These are phyloP conservation scores for Gossypium turneri DNA, from an alignment of 345 rosid species.

Conservation along the genomic window DNA sequence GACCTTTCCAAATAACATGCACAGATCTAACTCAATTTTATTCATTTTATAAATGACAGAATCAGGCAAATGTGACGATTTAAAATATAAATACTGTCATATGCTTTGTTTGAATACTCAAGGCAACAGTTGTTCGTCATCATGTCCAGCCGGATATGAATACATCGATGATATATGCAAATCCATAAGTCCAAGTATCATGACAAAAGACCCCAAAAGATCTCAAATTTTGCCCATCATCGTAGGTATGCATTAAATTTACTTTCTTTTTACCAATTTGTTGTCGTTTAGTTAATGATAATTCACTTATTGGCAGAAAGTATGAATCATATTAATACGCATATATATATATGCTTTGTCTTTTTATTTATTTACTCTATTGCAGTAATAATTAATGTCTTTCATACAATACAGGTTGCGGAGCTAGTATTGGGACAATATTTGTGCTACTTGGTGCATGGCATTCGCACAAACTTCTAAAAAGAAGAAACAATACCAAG, in stretches of 20 bases:
- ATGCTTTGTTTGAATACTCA: neutral
- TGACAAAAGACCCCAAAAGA: neutral
- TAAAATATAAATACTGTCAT: neutral
- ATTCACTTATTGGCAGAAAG: no score
- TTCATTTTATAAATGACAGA: neutral
- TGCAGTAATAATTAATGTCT: neutral
- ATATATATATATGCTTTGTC: no score
- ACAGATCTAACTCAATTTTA: neutral
- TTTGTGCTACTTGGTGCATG: neutral
- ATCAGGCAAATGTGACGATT: neutral
- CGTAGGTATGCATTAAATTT: neutral
- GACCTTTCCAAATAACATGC: no score
- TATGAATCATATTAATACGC: no score
- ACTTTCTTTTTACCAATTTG: neutral
- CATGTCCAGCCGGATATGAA: neutral
- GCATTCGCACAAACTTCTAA: neutral
- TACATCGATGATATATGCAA: neutral
- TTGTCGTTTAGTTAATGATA: neutral
- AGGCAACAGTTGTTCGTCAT: neutral
- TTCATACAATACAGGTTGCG: neutral
- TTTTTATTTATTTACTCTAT: no score
- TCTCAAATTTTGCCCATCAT: neutral
- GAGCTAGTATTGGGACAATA: neutral
- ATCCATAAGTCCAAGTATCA: neutral
- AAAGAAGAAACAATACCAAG: slow-evolving; percentile 1